phyloP scores from a whole-genome alignment of 1,284 basidiomycete species.

The Singerocomus inundabilis region DNA sequence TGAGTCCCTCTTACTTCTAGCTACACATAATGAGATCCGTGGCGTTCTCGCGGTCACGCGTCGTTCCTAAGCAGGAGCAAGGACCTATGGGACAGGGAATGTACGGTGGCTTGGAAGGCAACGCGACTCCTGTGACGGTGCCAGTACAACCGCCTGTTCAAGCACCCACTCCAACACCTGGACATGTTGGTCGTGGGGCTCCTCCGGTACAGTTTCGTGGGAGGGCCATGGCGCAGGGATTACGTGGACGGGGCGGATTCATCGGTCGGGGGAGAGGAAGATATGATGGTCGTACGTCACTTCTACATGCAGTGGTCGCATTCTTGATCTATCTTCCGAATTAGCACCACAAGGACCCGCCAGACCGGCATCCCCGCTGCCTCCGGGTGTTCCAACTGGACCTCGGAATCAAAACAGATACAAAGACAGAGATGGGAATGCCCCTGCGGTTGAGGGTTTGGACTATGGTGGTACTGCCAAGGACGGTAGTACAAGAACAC shows the following conservation, averaged over 20 bases:
- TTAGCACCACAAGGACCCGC: conserved; percentile 52
- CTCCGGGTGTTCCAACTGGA: conserved; percentile 80
- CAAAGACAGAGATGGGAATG: conserved; percentile 79
- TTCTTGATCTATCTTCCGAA: conserved; percentile 13
- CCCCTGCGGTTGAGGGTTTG: conserved; percentile 77
- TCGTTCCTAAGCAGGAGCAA: conserved; percentile 37
- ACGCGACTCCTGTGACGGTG: conserved; percentile 35
- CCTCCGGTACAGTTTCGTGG: conserved; percentile 57
- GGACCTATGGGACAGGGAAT: conserved; percentile 52
- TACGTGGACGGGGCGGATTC: conserved; percentile 46
- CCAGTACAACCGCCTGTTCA: conserved; percentile 33
- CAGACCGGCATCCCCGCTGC: conserved; percentile 74
- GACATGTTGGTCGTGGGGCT: conserved; percentile 43
- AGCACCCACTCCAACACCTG: conserved; percentile 34
- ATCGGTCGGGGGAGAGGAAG: conserved; percentile 46
- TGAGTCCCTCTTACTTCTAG: conserved; percentile 38
- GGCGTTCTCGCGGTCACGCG: conserved; percentile 30
- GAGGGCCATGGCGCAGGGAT: conserved; percentile 43
- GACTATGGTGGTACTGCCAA: conserved; percentile 69
- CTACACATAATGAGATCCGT: conserved; percentile 40
- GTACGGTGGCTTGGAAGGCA: conserved; percentile 53
- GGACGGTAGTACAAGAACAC: conserved; percentile 45
- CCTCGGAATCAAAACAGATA: conserved; percentile 85
- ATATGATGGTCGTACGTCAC: conserved; percentile 42
- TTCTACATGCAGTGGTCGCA: conserved; percentile 1